Evolutionary conservation across 2,329 filamentous ascomycete genomes (phyloP).

Genomic region (Mycosphaerella sp.): DNA sequence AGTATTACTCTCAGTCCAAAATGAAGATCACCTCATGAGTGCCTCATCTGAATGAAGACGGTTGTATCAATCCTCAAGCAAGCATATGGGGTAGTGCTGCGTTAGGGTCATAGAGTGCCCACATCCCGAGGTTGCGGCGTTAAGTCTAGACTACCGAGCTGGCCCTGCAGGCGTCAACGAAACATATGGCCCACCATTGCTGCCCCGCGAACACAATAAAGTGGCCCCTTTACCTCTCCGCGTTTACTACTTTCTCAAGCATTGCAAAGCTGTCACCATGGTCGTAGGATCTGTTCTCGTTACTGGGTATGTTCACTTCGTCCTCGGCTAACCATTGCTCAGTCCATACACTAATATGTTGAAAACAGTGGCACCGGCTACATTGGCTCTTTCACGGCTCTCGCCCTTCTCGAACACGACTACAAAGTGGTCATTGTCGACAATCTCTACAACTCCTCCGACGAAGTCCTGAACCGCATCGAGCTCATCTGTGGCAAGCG

Average conservation of each 20-base stretch:
- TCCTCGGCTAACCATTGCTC: not conserved
- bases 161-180: not conserved
- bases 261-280: constrained; percentile 14
- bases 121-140: constrained; percentile 9
- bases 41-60: too few relatives aligned
- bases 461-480: constrained; percentile 87
- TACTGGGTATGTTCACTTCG: constrained; percentile 19
- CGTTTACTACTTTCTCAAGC: not conserved
- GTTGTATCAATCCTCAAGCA: too few relatives aligned
- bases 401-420: constrained; percentile 84
- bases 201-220: not conserved
- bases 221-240: not conserved
- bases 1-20: too few relatives aligned
- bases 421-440: constrained; percentile 97
- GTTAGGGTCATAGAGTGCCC: not conserved
- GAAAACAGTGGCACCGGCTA: constrained; percentile 83
- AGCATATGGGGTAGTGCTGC: too few relatives aligned
- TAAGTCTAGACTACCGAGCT: constrained; percentile 3
- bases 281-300: constrained; percentile 26
- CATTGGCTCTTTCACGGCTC: constrained; percentile 94
- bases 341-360: constrained; percentile 4
- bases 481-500: constrained; percentile 87
- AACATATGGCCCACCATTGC: not conserved
- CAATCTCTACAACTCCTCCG: constrained; percentile 94
- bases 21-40: too few relatives aligned